Evolutionary conservation across 768 basidiomycete genomes (phyloP).

Genomic region (Boletus rufocinnamomeus): DNA sequence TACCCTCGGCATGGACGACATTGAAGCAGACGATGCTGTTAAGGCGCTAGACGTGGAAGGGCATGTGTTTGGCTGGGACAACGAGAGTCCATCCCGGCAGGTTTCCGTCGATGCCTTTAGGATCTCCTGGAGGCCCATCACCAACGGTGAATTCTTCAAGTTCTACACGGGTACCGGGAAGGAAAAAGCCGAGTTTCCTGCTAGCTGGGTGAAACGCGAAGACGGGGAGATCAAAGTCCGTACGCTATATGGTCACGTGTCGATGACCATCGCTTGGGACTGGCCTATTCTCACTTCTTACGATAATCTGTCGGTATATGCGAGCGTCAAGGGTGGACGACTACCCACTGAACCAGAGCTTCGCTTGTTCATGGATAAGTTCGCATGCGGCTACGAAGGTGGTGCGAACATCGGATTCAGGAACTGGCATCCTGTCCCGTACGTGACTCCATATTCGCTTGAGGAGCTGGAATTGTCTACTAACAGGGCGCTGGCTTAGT

Average conservation of each 20-base stretch:
- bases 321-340: constrained; percentile 85
- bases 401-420: constrained; percentile 85
- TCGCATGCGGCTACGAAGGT: constrained; percentile 71
- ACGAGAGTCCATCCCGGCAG: constrained; percentile 71
- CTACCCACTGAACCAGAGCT: constrained; percentile 91
- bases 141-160: constrained; percentile 81
- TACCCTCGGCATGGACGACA: constrained; percentile 80
- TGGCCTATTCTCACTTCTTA: constrained; percentile 90
- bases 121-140: constrained; percentile 84
- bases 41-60: constrained; percentile 41
- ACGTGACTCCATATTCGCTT: constrained; percentile 34
- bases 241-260: constrained; percentile 84
- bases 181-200: constrained; percentile 39
- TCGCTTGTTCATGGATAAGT: constrained; percentile 73
- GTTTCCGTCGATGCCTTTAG: constrained; percentile 69
- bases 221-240: constrained; percentile 54
- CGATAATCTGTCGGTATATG: constrained; percentile 77
- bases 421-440: constrained; percentile 95
- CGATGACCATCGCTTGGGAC: constrained; percentile 69
- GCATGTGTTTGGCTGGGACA: constrained; percentile 94
- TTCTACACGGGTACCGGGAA: constrained; percentile 55
- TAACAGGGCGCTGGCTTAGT: constrained; percentile 36
- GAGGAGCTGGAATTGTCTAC: not conserved
- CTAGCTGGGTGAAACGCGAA: constrained; percentile 26
- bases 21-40: constrained; percentile 63